Conservation (phyloP, 805 yeast species). For the Myxozyma mucilagina region DNA sequence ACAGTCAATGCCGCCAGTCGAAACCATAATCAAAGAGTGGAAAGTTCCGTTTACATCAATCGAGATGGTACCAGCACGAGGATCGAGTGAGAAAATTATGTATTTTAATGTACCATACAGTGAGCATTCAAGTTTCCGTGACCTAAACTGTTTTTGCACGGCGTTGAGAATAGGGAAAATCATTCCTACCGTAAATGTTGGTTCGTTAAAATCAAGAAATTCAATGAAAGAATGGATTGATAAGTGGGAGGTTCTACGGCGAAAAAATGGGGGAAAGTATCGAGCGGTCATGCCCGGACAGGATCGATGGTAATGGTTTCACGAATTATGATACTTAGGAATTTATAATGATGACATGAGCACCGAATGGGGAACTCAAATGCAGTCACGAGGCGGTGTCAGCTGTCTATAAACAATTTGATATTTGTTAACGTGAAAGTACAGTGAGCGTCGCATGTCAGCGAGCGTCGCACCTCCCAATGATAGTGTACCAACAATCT, state of each 20-base stretch:
- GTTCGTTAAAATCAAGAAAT: constrained; percentile 25
- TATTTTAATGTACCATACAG: constrained; percentile 68
- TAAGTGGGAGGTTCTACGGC: constrained; percentile 17
- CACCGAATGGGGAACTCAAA: background rate
- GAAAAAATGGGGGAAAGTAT: constrained; percentile 10
- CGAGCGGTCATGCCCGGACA: constrained; percentile 8
- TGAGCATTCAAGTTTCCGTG: constrained; percentile 90
- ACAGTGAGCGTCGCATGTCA: too few relatives aligned
- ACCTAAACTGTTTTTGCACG: constrained; percentile 65
- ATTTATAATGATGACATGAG: background rate
- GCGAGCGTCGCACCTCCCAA: too few relatives aligned
- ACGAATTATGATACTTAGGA: background rate
- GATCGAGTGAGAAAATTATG: constrained; percentile 27
- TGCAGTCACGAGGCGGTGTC: background rate
- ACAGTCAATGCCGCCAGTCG: constrained; percentile 13
- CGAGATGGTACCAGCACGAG: constrained; percentile 31
- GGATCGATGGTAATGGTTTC: constrained; percentile 8
- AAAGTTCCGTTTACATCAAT: constrained; percentile 5
- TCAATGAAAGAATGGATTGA: constrained; percentile 33
- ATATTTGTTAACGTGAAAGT: too few relatives aligned
- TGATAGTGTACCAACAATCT: too few relatives aligned
- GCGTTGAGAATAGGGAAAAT: constrained; percentile 53
- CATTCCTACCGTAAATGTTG: constrained; percentile 71
- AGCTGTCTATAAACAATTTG: too few relatives aligned
- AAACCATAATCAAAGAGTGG: constrained; percentile 9